These are phyloP conservation scores for Ceratocystis ficicola DNA, from an alignment of 2,329 filamentous ascomycete genomes.

Conservation along the genomic window DNA sequence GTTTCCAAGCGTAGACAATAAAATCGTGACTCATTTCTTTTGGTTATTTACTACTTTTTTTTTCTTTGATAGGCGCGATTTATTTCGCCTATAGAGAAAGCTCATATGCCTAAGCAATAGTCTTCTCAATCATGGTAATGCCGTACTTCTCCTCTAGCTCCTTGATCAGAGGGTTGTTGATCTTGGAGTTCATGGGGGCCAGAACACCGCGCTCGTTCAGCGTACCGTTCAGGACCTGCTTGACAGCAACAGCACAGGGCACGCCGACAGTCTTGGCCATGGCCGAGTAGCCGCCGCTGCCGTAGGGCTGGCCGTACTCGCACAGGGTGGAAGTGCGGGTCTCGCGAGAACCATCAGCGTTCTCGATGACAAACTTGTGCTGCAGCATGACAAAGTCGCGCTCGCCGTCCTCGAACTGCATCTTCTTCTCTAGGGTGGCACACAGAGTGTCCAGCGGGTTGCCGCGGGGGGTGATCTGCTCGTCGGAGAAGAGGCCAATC, in stretches of 20 bases:
- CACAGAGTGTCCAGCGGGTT: conserved; percentile 88
- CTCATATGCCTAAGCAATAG: conserved; percentile 29
- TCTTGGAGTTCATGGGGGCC: conserved; percentile 60
- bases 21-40: conserved; percentile 8
- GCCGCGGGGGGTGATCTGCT: conserved; percentile 56
- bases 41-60: conserved; percentile 4
- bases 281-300: conserved; percentile 64
- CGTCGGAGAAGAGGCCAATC: conserved; percentile 55
- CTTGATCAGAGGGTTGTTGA: conserved; percentile 62
- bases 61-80: not conserved
- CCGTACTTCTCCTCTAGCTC: conserved; percentile 68
- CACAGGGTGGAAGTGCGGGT: conserved; percentile 67
- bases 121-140: conserved; percentile 62
- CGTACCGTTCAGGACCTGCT: conserved; percentile 65
- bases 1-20: not conserved
- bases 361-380: conserved; percentile 74
- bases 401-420: conserved; percentile 73
- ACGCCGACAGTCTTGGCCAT: conserved; percentile 78
- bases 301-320: conserved; percentile 68
- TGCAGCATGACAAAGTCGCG: conserved; percentile 72
- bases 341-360: conserved; percentile 65
- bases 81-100: not conserved
- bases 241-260: conserved; percentile 51
- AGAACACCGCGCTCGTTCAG: conserved; percentile 61
- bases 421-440: conserved; percentile 79